A percentile compares a stretch with the other conserved stretches of the same genome.
These are phyloP conservation scores for Truncatella angustata DNA, from an alignment of 2,329 filamentous ascomycete species.

Conservation along the genomic window DNA sequence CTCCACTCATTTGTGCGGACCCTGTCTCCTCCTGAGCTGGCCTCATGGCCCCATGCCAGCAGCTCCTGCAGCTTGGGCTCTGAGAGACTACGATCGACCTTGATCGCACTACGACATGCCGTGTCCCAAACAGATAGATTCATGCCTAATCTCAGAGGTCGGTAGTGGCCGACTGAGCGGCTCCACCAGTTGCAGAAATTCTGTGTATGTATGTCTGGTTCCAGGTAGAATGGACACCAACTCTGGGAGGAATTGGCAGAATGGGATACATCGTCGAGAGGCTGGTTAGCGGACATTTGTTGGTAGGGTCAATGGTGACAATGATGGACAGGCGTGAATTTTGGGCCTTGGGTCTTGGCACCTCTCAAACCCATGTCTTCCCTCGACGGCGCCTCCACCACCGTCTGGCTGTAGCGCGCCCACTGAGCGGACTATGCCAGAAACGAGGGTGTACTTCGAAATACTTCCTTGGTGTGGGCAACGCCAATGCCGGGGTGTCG, in stretches of 20 bases:
- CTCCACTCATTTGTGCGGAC: conserved; percentile 3
- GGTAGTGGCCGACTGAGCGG: background rate
- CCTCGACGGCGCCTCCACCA: conserved; percentile 5
- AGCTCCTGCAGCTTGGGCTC: conserved; percentile 1
- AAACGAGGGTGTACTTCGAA: conserved; percentile 6
- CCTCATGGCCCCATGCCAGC: background rate
- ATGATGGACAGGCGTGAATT: background rate
- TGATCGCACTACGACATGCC: background rate
- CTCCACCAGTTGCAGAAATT: background rate
- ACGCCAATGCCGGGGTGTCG: background rate
- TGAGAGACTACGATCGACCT: background rate
- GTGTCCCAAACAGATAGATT: background rate
- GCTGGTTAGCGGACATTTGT: background rate
- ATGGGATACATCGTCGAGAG: background rate
- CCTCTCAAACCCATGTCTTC: conserved; percentile 5
- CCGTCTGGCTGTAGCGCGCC: conserved; percentile 5
- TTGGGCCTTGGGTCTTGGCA: conserved; percentile 3
- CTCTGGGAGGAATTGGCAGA: background rate
- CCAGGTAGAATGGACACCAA: background rate
- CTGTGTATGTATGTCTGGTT: background rate
- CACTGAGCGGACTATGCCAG: background rate
- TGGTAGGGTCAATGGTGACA: conserved; percentile 3
- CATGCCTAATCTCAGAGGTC: background rate
- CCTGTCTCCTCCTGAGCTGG: conserved; percentile 1
- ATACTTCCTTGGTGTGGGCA: background rate